phyloP scores from a whole-genome alignment of 2,329 filamentous ascomycete genomes.

The Botrytis squamosa region DNA sequence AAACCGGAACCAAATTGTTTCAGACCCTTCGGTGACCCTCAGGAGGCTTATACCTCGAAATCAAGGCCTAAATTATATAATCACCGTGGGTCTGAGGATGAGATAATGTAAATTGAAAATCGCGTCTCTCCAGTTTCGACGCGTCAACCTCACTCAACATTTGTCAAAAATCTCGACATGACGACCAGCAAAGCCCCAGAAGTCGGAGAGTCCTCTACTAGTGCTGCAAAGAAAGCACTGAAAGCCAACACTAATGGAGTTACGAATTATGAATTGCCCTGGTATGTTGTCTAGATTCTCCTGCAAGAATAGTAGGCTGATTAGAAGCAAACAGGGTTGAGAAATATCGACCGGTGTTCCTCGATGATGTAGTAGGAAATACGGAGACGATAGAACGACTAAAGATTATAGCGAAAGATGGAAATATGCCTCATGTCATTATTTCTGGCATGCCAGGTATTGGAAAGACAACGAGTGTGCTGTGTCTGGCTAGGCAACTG shows the following conservation, averaged over 20 bases:
- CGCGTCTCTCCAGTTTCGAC: conserved; percentile 26
- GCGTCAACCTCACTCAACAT: conserved; percentile 26
- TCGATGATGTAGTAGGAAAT: conserved; percentile 97
- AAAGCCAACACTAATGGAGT: conserved; percentile 51
- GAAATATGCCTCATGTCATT: conserved; percentile 99
- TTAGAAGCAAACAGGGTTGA: conserved; percentile 69
- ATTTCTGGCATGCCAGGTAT: conserved; percentile 99
- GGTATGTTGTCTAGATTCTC: conserved; percentile 49
- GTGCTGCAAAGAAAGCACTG: conserved; percentile 57
- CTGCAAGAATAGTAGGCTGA: conserved; percentile 1
- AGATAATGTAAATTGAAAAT: conserved; percentile 31
- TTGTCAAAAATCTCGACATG: conserved; percentile 24
- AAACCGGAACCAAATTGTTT: too few species aligned
- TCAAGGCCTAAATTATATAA: too few species aligned
- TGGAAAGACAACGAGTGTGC: conserved; percentile 93
- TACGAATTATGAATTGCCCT: conserved; percentile 72
- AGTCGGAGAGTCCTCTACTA: conserved; percentile 59
- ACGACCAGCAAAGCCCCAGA: conserved; percentile 34
- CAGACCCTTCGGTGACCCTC: too few species aligned
- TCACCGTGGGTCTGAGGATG: too few species aligned
- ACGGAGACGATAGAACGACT: conserved; percentile 95
- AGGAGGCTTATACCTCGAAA: too few species aligned
- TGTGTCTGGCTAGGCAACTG: conserved; percentile 88
- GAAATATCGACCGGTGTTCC: conserved; percentile 92
- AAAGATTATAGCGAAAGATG: conserved; percentile 97